Evolutionary conservation across 2,329 filamentous ascomycete genomes (phyloP).

Genomic region (Pseudocercospora vitis): DNA sequence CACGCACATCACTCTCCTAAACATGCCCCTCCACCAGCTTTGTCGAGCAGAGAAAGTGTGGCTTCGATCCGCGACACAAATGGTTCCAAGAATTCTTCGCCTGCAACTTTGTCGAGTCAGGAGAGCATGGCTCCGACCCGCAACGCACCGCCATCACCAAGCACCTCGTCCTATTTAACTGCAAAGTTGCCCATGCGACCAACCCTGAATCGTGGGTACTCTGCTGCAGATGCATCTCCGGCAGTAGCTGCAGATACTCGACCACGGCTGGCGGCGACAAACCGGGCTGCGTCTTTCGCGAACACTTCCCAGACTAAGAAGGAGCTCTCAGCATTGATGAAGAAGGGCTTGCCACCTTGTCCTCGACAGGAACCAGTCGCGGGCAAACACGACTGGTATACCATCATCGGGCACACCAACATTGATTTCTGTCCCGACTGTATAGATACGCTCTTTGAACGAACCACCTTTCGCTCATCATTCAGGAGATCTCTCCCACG

Average conservation of each 20-base stretch:
- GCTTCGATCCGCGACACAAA: constrained; percentile 23
- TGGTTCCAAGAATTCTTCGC: too few relatives aligned
- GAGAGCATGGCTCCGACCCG: background rate
- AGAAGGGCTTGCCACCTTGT: constrained; percentile 61
- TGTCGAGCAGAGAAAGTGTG: too few relatives aligned
- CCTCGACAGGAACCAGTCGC: constrained; percentile 62
- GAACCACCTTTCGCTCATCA: constrained; percentile 65
- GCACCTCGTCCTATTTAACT: constrained; percentile 5
- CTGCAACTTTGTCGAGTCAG: constrained; percentile 10
- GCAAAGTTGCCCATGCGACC: constrained; percentile 14
- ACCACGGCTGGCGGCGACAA: constrained; percentile 10
- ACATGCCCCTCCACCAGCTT: too few relatives aligned
- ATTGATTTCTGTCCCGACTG: constrained; percentile 84
- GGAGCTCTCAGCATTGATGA: constrained; percentile 51
- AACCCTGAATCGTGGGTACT: constrained; percentile 14
- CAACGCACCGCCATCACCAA: constrained; percentile 10
- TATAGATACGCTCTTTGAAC: constrained; percentile 67
- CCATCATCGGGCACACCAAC: constrained; percentile 65
- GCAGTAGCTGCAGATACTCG: constrained; percentile 8
- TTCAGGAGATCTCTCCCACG: constrained; percentile 65
- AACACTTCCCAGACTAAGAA: constrained; percentile 32
- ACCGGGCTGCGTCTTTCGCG: constrained; percentile 25
- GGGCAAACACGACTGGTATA: constrained; percentile 77
- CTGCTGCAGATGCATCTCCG: constrained; percentile 7
- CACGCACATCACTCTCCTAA: too few relatives aligned